Conservation (phyloP, 768 basidiomycete species). For the Xanthoconium stramineum region DNA sequence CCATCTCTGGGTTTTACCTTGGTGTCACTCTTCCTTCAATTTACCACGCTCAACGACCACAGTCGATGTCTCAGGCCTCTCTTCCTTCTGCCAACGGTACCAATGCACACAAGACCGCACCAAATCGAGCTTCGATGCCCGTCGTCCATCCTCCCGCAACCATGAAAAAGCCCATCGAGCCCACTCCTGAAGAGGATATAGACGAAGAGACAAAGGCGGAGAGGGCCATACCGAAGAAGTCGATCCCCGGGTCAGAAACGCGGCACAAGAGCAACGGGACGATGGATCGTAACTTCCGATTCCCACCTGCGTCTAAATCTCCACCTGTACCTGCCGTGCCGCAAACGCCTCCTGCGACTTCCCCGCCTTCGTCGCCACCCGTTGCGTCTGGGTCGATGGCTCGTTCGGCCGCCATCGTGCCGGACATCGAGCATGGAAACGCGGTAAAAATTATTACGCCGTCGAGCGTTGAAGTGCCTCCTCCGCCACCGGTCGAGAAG, state of each 20-base stretch:
- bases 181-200: slow-evolving; percentile 50
- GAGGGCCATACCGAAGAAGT: slow-evolving; percentile 21
- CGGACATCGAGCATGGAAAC: slow-evolving; percentile 7
- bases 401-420: neutral
- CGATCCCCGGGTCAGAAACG: slow-evolving; percentile 10
- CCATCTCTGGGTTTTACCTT: slow-evolving; percentile 81
- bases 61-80: slow-evolving; percentile 74
- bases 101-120: slow-evolving; percentile 33
- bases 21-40: slow-evolving; percentile 54
- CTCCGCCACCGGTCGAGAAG: slow-evolving; percentile 78
- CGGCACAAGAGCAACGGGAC: slow-evolving; percentile 58
- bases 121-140: slow-evolving; percentile 69
- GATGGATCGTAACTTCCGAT: slow-evolving; percentile 77
- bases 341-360: slow-evolving; percentile 23
- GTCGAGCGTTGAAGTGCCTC: slow-evolving; percentile 70
- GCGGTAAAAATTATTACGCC: slow-evolving; percentile 46
- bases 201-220: slow-evolving; percentile 35
- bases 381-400: slow-evolving; percentile 22
- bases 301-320: slow-evolving; percentile 42
- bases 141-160: slow-evolving; percentile 45
- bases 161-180: slow-evolving; percentile 39
- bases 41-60: slow-evolving; percentile 46
- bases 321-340: slow-evolving; percentile 7
- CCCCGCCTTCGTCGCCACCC: slow-evolving; percentile 27
- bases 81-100: slow-evolving; percentile 38